These are phyloP conservation scores for Uronychia setigera DNA, from an alignment of 73 alveolate species.

Conservation along the genomic window DNA sequence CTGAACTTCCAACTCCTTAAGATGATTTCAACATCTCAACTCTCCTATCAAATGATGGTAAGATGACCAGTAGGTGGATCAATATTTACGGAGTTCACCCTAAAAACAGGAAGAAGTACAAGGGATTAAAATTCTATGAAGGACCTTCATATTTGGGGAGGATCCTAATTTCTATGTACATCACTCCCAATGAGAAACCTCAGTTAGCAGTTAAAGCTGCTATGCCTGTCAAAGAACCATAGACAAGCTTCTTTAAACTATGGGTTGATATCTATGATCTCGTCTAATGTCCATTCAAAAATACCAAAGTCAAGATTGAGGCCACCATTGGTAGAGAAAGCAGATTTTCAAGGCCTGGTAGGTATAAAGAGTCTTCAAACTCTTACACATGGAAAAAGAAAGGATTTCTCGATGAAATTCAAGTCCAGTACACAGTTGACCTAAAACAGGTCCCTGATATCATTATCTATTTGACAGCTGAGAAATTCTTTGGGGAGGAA, in stretches of 20 bases:
- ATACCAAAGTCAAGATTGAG: conserved; percentile 66
- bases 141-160: conserved; percentile 92
- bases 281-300: conserved; percentile 72
- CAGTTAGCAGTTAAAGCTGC: conserved; percentile 66
- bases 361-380: conserved; percentile 51
- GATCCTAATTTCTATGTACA: conserved; percentile 76
- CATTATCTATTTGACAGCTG: conserved; percentile 74
- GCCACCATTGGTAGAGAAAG: conserved; percentile 70
- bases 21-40: conserved; percentile 87
- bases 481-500: conserved; percentile 53
- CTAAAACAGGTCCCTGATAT: conserved; percentile 84
- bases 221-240: conserved; percentile 84
- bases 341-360: conserved; percentile 50
- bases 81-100: conserved; percentile 87
- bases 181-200: conserved; percentile 84
- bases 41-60: conserved; percentile 84
- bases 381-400: conserved; percentile 32
- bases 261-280: conserved; percentile 82
- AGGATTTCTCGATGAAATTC: conserved; percentile 30
- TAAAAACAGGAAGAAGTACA: conserved; percentile 66
- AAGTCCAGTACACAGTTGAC: conserved; percentile 78
- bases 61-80: conserved; percentile 86
- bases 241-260: conserved; percentile 49
- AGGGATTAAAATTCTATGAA: conserved; percentile 29
- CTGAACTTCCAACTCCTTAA: conserved; percentile 84